These are phyloP conservation scores for Pecoramyces ruminantium DNA, from an alignment of 192 early-diverging fungal species.

Conservation along the genomic window DNA sequence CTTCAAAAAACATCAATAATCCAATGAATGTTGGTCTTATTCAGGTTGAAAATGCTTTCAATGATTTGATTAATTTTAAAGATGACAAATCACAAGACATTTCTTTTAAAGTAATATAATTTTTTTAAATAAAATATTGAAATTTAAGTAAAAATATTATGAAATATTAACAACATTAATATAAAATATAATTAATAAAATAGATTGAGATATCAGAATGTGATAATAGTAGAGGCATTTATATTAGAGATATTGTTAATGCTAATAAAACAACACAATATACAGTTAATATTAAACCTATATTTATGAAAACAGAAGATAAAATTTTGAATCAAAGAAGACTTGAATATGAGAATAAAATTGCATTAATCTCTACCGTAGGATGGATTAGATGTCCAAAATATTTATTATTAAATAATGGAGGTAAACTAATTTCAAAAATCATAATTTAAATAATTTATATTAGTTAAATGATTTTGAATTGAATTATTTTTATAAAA, in stretches of 20 bases:
- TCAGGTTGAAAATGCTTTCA: conserved; percentile 77
- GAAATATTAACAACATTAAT: too few species aligned
- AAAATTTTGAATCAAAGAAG: conserved; percentile 15
- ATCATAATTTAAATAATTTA: too few species aligned
- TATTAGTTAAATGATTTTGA: too few species aligned
- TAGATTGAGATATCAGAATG: neutral
- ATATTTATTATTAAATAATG: conserved; percentile 47
- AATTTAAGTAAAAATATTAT: too few species aligned
- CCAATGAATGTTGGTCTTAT: conserved; percentile 59
- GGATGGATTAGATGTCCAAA: conserved; percentile 67
- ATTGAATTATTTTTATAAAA: too few species aligned
- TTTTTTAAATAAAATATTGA: neutral
- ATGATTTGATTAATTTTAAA: conserved; percentile 12
- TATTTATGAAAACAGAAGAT: neutral
- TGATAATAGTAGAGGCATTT: neutral
- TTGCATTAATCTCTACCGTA: conserved; percentile 46
- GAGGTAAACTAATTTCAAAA: conserved; percentile 15
- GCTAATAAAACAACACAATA: neutral
- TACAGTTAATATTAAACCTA: neutral
- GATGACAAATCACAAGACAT: neutral
- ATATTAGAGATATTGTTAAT: neutral
- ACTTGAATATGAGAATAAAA: conserved; percentile 60
- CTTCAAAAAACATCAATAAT: conserved; percentile 63
- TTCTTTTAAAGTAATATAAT: neutral
- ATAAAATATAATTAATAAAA: too few species aligned